Evolutionary conservation across 2,329 filamentous ascomycete species (phyloP).

Genomic region (Trichoderma harzianum): DNA sequence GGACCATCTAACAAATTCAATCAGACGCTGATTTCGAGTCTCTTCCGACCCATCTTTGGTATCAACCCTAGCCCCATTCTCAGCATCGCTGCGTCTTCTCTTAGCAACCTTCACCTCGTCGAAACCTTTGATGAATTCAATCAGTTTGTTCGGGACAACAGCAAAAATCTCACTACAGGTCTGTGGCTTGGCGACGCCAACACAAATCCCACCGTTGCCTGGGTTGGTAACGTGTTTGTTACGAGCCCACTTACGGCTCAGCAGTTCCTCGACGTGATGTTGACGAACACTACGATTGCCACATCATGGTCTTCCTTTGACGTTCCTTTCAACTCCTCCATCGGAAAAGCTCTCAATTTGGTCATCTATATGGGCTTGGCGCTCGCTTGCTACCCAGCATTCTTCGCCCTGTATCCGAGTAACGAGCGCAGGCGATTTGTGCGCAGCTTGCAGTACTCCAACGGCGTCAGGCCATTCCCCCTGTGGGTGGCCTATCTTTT

Average conservation of each 20-base stretch:
- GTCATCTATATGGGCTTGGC: conserved; percentile 79
- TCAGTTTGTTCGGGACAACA: conserved; percentile 58
- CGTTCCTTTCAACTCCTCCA: conserved; percentile 64
- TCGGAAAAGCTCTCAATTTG: conserved; percentile 72
- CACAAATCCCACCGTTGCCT: conserved; percentile 65
- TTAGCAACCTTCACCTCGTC: conserved; percentile 48
- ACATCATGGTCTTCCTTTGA: conserved; percentile 75
- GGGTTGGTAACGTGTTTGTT: conserved; percentile 60
- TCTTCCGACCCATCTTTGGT: conserved; percentile 42
- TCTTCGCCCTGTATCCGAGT: conserved; percentile 88
- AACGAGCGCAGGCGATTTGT: conserved; percentile 76
- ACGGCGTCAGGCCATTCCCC: conserved; percentile 77
- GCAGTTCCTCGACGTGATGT: conserved; percentile 62
- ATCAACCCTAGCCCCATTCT: conserved; percentile 22
- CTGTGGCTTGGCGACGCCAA: conserved; percentile 67
- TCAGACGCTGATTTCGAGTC: conserved; percentile 25
- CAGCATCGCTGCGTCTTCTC: conserved; percentile 9
- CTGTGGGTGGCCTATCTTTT: conserved; percentile 79
- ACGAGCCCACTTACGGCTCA: conserved; percentile 59
- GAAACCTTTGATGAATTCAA: conserved; percentile 67
- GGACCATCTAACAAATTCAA: conserved; percentile 40
- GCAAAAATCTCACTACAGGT: conserved; percentile 67
- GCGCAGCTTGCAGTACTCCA: conserved; percentile 83
- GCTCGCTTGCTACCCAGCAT: conserved; percentile 74
- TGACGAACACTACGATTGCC: conserved; percentile 65